phyloP scores from a whole-genome alignment of 2,329 filamentous ascomycete genomes.

The Bipolaris sorokiniana region DNA sequence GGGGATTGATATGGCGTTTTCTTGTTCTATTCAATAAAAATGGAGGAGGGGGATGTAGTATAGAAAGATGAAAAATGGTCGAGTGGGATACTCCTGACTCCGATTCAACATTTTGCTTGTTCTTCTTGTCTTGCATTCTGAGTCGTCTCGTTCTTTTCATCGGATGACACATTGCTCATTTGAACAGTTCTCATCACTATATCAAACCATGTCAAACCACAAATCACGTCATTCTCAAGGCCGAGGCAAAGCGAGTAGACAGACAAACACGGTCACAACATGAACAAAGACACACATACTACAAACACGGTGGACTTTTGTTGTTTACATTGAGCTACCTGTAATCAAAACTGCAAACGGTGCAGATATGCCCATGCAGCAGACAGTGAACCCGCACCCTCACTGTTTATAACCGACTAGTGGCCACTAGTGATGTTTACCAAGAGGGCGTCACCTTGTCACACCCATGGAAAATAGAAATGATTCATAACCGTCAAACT shows the following conservation, averaged over 20 bases:
- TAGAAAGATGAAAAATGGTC: conserved; percentile 5
- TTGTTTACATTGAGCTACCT: conserved; percentile 13
- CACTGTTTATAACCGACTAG: conserved; percentile 6
- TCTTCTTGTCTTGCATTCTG: too few relatives aligned
- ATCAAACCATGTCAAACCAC: conserved; percentile 5
- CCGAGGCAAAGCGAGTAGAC: conserved; percentile 2
- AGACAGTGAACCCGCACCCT: conserved; percentile 1
- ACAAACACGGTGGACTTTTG: background rate
- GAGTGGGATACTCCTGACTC: background rate
- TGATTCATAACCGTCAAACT: conserved; percentile 15
- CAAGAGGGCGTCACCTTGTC: conserved; percentile 1
- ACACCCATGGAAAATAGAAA: conserved; percentile 13
- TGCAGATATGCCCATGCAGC: conserved; percentile 1
- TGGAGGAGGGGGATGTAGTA: background rate
- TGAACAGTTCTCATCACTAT: conserved; percentile 11
- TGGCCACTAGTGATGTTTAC: background rate
- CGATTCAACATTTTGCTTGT: background rate
- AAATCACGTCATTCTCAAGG: conserved; percentile 11
- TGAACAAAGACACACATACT: too few relatives aligned
- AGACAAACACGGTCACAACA: background rate
- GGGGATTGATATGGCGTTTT: background rate
- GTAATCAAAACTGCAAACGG: conserved; percentile 5
- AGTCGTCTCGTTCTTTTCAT: background rate
- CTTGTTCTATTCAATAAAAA: background rate
- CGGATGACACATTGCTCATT: too few relatives aligned